These are phyloP conservation scores for Pleurotus ostreatus DNA, from an alignment of 768 basidiomycete genomes.

Conservation along the genomic window DNA sequence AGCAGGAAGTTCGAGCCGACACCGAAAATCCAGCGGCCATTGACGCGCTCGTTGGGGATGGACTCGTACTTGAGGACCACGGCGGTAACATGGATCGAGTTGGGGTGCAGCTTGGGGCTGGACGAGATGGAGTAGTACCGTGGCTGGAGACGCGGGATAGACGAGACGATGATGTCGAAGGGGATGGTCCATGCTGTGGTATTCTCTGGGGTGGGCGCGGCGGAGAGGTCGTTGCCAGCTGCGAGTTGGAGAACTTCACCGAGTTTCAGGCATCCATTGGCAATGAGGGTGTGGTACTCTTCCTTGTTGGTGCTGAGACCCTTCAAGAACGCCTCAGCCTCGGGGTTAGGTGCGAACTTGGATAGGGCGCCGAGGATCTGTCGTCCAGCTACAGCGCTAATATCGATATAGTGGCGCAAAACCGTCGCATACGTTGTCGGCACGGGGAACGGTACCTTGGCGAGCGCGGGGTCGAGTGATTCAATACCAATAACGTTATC, in stretches of 20 bases:
- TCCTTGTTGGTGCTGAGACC: slow-evolving; percentile 86
- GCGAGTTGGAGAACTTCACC: slow-evolving; percentile 92
- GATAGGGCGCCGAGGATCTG: slow-evolving; percentile 86
- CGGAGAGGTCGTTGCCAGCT: slow-evolving; percentile 69
- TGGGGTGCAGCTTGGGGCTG: slow-evolving; percentile 88
- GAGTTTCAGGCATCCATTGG: slow-evolving; percentile 82
- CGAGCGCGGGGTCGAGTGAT: slow-evolving; percentile 95
- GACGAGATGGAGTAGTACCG: slow-evolving; percentile 99
- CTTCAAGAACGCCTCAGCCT: slow-evolving; percentile 70
- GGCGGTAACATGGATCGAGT: slow-evolving; percentile 87
- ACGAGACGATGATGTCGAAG: slow-evolving; percentile 94
- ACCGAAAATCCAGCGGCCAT: slow-evolving; percentile 74
- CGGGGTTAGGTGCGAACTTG: slow-evolving; percentile 81
- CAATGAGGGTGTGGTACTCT: slow-evolving; percentile 72
- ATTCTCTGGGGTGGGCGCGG: slow-evolving; percentile 59
- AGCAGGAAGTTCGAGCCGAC: slow-evolving; percentile 94
- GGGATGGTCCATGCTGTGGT: slow-evolving; percentile 89
- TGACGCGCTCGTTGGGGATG: slow-evolving; percentile 44
- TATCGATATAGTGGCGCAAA: slow-evolving; percentile 95
- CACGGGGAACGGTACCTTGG: slow-evolving; percentile 98
- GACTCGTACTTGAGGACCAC: slow-evolving; percentile 95
- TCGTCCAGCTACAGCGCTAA: slow-evolving; percentile 90
- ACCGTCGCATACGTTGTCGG: slow-evolving; percentile 93
- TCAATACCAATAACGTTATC: slow-evolving; percentile 87
- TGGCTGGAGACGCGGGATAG: slow-evolving; percentile 90